phyloP scores from a whole-genome alignment of 2,329 filamentous ascomycete species.

The Coniella vitis region DNA sequence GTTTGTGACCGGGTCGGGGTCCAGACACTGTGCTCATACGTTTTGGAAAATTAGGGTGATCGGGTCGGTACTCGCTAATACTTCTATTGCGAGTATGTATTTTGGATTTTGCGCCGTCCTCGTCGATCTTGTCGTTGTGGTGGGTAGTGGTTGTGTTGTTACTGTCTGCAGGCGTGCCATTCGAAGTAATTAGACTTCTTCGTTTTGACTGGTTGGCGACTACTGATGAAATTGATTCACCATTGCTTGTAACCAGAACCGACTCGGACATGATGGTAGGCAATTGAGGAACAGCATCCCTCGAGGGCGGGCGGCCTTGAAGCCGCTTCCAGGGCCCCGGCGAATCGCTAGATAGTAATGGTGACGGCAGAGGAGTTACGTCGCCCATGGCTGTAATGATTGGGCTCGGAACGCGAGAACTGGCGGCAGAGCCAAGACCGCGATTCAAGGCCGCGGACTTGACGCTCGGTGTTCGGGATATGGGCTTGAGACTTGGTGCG shows the following conservation, averaged over 20 bases:
- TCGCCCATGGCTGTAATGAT: constrained; percentile 70
- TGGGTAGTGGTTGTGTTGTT: constrained; percentile 12
- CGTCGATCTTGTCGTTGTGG: constrained; percentile 17
- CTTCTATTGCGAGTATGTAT: constrained; percentile 69
- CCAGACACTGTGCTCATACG: constrained; percentile 69
- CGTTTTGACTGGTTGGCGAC: constrained; percentile 48
- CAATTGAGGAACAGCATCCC: constrained; percentile 32
- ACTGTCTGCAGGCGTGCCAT: constrained; percentile 12
- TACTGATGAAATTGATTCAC: constrained; percentile 45
- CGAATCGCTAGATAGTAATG: constrained; percentile 58
- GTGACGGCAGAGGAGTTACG: constrained; percentile 72
- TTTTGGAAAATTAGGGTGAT: constrained; percentile 59
- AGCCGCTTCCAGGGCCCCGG: constrained; percentile 60
- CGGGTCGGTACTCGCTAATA: constrained; percentile 80
- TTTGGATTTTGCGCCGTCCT: constrained; percentile 21
- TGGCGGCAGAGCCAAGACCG: constrained; percentile 51
- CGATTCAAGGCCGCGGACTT: constrained; percentile 45
- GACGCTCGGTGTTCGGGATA: constrained; percentile 55
- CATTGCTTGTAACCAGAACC: constrained; percentile 42
- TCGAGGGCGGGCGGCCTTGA: constrained; percentile 39
- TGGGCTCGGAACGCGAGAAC: constrained; percentile 65
- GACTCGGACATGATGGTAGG: constrained; percentile 34
- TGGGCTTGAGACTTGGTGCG: constrained; percentile 39
- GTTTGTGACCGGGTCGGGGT: constrained; percentile 39
- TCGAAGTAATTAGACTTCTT: constrained; percentile 29